Base-by-base conservation (phyloP, 176 grass and related monocot genomes). In the Phyllostachys edulis region DNA sequence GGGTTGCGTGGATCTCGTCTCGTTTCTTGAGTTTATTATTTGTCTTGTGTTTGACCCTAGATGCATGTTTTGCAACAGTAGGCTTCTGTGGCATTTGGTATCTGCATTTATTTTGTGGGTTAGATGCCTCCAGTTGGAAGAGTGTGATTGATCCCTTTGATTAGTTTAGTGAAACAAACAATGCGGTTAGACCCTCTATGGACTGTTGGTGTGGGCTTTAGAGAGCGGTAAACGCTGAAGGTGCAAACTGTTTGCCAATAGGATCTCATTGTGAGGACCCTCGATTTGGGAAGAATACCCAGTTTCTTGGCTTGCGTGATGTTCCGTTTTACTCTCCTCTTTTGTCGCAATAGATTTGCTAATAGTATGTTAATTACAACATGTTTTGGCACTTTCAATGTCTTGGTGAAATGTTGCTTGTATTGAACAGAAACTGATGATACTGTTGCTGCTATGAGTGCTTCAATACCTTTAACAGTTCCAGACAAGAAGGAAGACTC, bases 111-210 rank as follows among this genome's bases (percentile, higher is more conserved):
- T 63, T 86, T 59, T 67, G 17, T 37, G 2, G 14, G 59, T 11
- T 26, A 70, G n/a, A 51, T 73, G 69, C 50, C 14, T 75, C 17
- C 29, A 9, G 62, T n/a, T 56, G 9, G 17, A 51, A 63, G 37
- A 12, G 9, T 49, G 51, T 10, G 47, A 67, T n/a, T 37, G 59
- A 44, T 45, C n/a, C 9, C 67, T 66, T 79, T 14, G 49, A 34
- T 74, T 74, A 78, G 61, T 90, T 82, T 67, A 86, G 37, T 51
- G 46, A 78, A 42, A 56, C 8, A 49, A 62, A 39, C 36, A 23
- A 44, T 11, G 44, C 36, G 20, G 20, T 49, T 57, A 18, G 23
- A 57, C 75, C 36, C 37, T 65, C 56, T 56, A 12, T 60, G 29
- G 34, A 69, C 54, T 73, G 36, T 85, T 38, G 63, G 63, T 46